Conservation (phyloP, 1,139 yeast species). For the Hemisphaericaspora lyxosophila region DNA sequence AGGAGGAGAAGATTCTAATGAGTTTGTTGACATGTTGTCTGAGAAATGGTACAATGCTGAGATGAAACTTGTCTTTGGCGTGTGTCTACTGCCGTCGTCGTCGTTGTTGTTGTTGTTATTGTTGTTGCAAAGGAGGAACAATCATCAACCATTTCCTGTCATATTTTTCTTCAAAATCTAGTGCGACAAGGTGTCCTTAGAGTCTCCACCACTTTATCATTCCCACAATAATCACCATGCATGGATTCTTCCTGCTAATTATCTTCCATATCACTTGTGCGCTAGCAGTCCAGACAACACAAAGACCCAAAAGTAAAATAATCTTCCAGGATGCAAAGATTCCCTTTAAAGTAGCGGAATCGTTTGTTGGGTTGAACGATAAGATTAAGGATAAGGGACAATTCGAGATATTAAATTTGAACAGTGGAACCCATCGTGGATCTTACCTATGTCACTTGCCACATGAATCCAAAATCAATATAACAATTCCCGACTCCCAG, state of each 20-base stretch:
- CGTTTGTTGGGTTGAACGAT: slow-evolving; percentile 11
- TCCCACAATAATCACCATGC: slow-evolving; percentile 1
- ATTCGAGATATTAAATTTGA: slow-evolving; percentile 23
- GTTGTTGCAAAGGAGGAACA: too few relatives aligned
- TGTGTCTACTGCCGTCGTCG: too few relatives aligned
- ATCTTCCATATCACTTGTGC: slow-evolving; percentile 1
- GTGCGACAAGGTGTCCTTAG: neutral
- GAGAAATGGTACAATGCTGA: too few relatives aligned
- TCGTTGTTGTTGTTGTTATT: too few relatives aligned
- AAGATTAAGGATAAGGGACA: slow-evolving; percentile 14
- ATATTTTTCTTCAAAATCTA: neutral
- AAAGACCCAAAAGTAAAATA: slow-evolving; percentile 13
- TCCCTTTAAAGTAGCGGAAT: slow-evolving; percentile 14
- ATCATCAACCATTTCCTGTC: neutral
- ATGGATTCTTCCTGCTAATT: slow-evolving; percentile 5
- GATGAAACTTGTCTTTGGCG: too few relatives aligned
- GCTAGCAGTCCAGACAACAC: slow-evolving; percentile 1
- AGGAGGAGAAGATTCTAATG: slow-evolving; percentile 10
- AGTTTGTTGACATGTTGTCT: slow-evolving; percentile 8
- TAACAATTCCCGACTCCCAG: slow-evolving; percentile 7
- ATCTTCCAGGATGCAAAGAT: slow-evolving; percentile 17
- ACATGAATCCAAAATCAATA: slow-evolving; percentile 6
- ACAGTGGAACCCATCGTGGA: slow-evolving; percentile 10
- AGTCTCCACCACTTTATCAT: neutral
- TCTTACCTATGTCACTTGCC: slow-evolving; percentile 25